Evolutionary conservation across 1,139 yeast species (phyloP), one percentile per base, ranked within the genome.

Genomic region (Suhomyces choctaworum): DNA sequence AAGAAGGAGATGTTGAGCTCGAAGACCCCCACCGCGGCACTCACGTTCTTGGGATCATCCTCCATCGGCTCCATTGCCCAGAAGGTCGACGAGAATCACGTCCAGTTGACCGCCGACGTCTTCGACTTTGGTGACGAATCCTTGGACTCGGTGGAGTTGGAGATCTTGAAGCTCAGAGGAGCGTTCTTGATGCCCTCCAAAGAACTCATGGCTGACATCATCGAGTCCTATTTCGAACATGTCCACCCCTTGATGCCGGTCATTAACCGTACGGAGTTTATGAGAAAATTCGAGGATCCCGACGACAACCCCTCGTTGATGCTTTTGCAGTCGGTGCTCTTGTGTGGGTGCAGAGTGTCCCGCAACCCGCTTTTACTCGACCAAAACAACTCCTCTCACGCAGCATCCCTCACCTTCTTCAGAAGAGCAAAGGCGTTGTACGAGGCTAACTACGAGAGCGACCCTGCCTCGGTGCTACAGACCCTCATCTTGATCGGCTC

Each of bases 381-480:
- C 48, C 56, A 72, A 6, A 66, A 66, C 36, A 84, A 82, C 7
- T 70, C 82, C 20, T 68, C 76, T 26, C 72, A 75, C 41, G 62
- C 76, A 40, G 83, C 87, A 1, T 70, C 80, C 35, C 65, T 78
- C 42, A 77, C 90, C 1, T 78, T 86, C 45, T 84, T 81, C 62
- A 77, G 83, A 51, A 72, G 95, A 22, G 94, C 92, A 3, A 84
- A 83, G 58, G 82, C 89, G 1, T 60, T 86, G 21, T 85, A 77
- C 54, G 94, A 85, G 50, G 76, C 84, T 2, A 80, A 79, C 45
- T 80, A 80, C 51, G 95, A 86, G 58, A 70, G 75, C 36, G 90
- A 84, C 50, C 82, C 89, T 1, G 70, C 82, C 4, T 69, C 80
- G 3, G 62, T 83, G 12, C 73, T 85, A 9, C 86, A 83, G 53